A percentile compares a stretch with the other conserved stretches of the same genome.
Conservation (phyloP, 352 stramenopile species). For the Pythium brachiatum region DNA sequence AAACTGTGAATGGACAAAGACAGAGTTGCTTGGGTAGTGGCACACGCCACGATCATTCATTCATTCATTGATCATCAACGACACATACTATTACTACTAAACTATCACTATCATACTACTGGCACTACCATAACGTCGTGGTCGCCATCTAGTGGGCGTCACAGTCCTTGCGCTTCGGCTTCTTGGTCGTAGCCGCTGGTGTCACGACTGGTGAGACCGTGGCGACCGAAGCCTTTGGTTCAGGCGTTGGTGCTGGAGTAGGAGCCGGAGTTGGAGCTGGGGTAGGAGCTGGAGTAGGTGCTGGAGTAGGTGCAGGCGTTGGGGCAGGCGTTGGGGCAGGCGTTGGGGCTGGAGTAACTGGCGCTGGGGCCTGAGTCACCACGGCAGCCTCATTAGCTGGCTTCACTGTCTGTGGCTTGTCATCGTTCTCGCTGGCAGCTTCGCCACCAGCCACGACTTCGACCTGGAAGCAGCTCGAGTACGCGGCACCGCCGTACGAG, state of each 20-base stretch:
- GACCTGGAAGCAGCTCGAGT: constrained; percentile 62
- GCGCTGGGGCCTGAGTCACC: not conserved
- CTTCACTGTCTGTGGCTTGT: constrained; percentile 15
- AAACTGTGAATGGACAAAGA: not conserved
- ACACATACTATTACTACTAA: constrained; percentile 7
- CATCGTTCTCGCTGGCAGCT: constrained; percentile 3
- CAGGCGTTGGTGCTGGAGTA: not conserved
- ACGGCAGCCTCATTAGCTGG: constrained; percentile 17
- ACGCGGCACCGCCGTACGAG: constrained; percentile 50
- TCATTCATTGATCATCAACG: not conserved
- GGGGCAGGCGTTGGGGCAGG: constrained; percentile 16
- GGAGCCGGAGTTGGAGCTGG: not conserved
- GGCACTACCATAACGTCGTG: not conserved
- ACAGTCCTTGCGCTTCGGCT: constrained; percentile 22
- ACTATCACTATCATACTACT: not conserved
- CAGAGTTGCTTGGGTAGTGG: not conserved
- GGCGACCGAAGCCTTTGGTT: not conserved
- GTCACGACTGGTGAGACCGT: constrained; percentile 6
- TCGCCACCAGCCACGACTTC: constrained; percentile 35
- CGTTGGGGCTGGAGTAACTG: constrained; percentile 2
- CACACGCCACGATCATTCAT: constrained; percentile 4
- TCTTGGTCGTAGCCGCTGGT: constrained; percentile 13
- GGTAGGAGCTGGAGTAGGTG: constrained; percentile 7
- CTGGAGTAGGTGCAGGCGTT: constrained; percentile 12
- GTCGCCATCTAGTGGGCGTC: constrained; percentile 10